Evolutionary conservation across 305 asterid species (phyloP), one percentile per base, ranked within the genome.

Genomic region (Lippia alba): DNA sequence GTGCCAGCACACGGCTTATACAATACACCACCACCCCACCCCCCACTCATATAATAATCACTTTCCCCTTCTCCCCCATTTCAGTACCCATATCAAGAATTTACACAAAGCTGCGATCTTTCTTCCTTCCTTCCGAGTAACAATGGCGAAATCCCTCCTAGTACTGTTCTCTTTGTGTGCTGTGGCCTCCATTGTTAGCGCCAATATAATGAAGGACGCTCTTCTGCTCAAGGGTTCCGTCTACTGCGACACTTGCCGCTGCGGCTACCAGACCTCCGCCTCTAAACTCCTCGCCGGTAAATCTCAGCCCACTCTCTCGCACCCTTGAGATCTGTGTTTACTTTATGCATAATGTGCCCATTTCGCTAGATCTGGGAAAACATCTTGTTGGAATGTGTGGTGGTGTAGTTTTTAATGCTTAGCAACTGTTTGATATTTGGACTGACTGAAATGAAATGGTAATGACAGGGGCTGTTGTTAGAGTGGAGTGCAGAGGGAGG

Each of bases 171-270:
- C 91, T 48, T 24, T 84, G 5, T 91, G 86, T 9, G 54, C 78
- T 12, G 83, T 82, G 4, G 82, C 85, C 6, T 78, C 87, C 66
- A 56, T 85, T 48, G 79, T 76, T 2, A 64, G 64, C 41, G 91
- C 86, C 54, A 8, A 32, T 5, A 34, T 32, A 6, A 24, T 10
- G 0, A 33, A 41, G 19, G 68, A 61, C 15, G 81, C 86, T 0
- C 76, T 85, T 55, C 10, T 81, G 20, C 81, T 90, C 1, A 68
- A 34, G 49, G 98, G 98, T 2, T 41, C 5, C 18, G 83, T 70
- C 12, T 92, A 90, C 84, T 88, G 96, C 62, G 98, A 92, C 70
- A 85, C 91, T 65, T 92, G 98, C 88, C 91, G 83, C 49, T 88
- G 88, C 63, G 98, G 96, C 53, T 92, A 69, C 41, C 92, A 92